Base-by-base conservation (phyloP, 164 flowering plant genomes). In the Houttuynia cordata region DNA sequence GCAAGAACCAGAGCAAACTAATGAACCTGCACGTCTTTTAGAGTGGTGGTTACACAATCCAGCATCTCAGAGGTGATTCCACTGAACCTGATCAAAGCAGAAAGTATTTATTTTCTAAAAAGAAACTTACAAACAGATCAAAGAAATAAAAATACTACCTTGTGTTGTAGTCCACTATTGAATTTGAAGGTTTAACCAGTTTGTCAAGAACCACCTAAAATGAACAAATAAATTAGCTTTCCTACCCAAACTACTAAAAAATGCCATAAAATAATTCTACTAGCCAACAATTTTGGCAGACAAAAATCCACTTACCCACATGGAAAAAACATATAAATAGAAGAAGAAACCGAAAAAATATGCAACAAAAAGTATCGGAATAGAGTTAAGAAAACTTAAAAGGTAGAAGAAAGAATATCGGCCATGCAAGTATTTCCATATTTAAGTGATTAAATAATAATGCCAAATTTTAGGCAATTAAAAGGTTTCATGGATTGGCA, bases 11-110 rank as follows among this genome's bases (percentile, higher is more conserved):
- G 14, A 45, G 49, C 49, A 45, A 45, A 45, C 17, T 45, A 45
- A 45, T 17, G 17, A 45, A 94, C 99, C 95, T 91, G 99, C 67
- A 94, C 63, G 71, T 88, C 99, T 69, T 76, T 56, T 54, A 94
- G 88, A 61, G 78, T 79, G 41, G 96, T 91, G 18, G 83, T 84
- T 64, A 94, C 96, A n/a, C 75, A 87, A 60, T 73, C 70, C 73
- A 94, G 66, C 96, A 91, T 91, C 79, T 91, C 91, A 66, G 60
- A 55, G 47, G 99, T 91, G 45, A 94, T 94, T 73, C 99, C 99
- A 79, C 99, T 94, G 68, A 72, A 94, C 78, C 99, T 94, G 85
- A 62, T 75, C 23, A 69, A 56, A 52, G 18, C 17, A 63, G 25
- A 24, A 24, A 9, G 25, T 13, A 12, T 12, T 45, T 45, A 12